Evolutionary conservation across 768 basidiomycete species (phyloP).

Genomic region (Pulveroboletus frians): DNA sequence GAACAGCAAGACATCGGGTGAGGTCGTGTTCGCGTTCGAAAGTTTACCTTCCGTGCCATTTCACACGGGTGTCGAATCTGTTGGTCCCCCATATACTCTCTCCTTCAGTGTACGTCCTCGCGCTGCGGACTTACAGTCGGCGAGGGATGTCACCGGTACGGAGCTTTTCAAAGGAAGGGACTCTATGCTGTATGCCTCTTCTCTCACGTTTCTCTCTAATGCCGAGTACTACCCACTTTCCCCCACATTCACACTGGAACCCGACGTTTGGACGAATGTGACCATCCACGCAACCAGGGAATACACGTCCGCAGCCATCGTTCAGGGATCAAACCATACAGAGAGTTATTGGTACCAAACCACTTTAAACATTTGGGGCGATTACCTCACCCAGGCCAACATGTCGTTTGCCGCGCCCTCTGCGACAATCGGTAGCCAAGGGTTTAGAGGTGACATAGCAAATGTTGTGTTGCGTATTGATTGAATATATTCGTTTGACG

Average conservation of each 20-base stretch:
- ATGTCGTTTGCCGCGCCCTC: constrained; percentile 44
- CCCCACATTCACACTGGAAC: constrained; percentile 24
- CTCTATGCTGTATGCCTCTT: constrained; percentile 32
- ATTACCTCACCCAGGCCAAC: constrained; percentile 34
- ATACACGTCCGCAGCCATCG: constrained; percentile 32
- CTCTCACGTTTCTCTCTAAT: constrained; percentile 37
- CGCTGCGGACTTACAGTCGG: constrained; percentile 8
- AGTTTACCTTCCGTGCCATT: constrained; percentile 17
- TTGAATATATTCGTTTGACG: constrained; percentile 5
- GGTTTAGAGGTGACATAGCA: constrained; percentile 33
- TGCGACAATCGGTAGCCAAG: constrained; percentile 30
- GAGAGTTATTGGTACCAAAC: constrained; percentile 32
- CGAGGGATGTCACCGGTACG: constrained; percentile 13
- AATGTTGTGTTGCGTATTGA: constrained; percentile 24
- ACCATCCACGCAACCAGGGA: constrained; percentile 35
- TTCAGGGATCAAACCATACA: constrained; percentile 10
- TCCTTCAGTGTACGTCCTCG: constrained; percentile 35
- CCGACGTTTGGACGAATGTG: constrained; percentile 31
- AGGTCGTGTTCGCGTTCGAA: constrained; percentile 29
- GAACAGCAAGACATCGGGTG: constrained; percentile 18
- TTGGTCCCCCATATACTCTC: constrained; percentile 42
- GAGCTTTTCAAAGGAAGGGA: constrained; percentile 34
- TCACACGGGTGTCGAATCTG: constrained; percentile 31
- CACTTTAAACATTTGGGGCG: constrained; percentile 38
- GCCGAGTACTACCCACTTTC: constrained; percentile 34